Evolutionary conservation across 177 flowering plant species (phyloP), one percentile per base, ranked within the genome.

Genomic region (Tripterygium wilfordii): DNA sequence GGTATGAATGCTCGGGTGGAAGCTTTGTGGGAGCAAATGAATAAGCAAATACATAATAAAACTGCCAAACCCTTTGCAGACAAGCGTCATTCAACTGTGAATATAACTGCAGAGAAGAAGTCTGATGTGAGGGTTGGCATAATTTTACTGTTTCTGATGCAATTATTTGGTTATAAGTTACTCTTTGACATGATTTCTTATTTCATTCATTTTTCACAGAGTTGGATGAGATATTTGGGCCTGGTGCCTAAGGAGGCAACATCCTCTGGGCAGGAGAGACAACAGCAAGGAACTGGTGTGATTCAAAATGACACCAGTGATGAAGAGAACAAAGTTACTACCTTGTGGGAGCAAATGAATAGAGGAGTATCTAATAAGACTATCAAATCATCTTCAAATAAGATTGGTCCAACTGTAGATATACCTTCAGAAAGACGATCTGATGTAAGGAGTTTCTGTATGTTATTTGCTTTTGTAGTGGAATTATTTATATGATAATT

Each of bases 11-110:
- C 82, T 36, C 76, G 80, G 41, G 85, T 83, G 2, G 74, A 88
- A 63, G 84, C 88, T 32, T 53, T 77, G 61, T 92, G 99, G 99
- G 84, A 92, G 66, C 75, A 79, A 59, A 86, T 92, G 96, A 80
- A 81, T 46, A 74, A 76, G 59, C 85, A 83, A 14, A 47, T 68
- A 5, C 63, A 88, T 42, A 26, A 28, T 19, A 79, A 71, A 52
- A 57, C 57, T 28, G 66, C 77, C n/a, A 69, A 66, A 17, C 62
- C 70, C 17, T 55, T 74, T 28, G 16, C 66, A 17, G 58, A 53
- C 41, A 76, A 69, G 56, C 39, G 60, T 31, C 54, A 31, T 39
- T 55, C 95, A 50, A 57, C 41, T 13, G 32, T 36, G 29, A 71
- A 73, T 32, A 72, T 63, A 51, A 30, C 66, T 29, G 29, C 74